Conservation (phyloP, 768 basidiomycete genomes). For the Hericium alpestre region DNA sequence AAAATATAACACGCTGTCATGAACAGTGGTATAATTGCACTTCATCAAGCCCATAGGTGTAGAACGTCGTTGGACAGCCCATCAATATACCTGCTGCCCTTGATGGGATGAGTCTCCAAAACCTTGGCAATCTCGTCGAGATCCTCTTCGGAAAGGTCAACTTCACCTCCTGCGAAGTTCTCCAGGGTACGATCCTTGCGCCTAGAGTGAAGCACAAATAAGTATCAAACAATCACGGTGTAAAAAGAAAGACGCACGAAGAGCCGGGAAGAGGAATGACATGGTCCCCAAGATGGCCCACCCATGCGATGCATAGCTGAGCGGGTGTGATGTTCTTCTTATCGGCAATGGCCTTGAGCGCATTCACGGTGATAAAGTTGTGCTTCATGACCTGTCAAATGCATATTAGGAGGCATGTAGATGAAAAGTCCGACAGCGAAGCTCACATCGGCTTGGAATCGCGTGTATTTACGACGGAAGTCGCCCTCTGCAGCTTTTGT, state of each 20-base stretch:
- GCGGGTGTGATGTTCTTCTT: constrained; percentile 32
- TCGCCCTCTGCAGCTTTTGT: constrained; percentile 22
- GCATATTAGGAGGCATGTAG: not conserved
- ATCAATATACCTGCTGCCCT: no score
- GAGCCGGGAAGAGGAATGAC: constrained; percentile 40
- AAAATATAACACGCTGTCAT: no score
- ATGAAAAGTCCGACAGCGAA: not conserved
- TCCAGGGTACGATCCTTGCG: constrained; percentile 31
- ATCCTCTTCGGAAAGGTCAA: constrained; percentile 26
- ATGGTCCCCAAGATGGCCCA: constrained; percentile 23
- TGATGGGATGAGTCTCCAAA: no score
- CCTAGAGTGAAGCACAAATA: constrained; percentile 12
- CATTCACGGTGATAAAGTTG: constrained; percentile 34
- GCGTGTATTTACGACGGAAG: constrained; percentile 21
- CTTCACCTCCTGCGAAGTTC: constrained; percentile 30
- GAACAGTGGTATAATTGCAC: no score
- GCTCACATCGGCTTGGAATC: constrained; percentile 28
- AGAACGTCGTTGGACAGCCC: no score
- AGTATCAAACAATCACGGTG: not conserved
- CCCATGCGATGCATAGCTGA: constrained; percentile 31
- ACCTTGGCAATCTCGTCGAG: constrained; percentile 23
- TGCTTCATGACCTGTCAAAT: constrained; percentile 27
- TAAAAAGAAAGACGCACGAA: constrained; percentile 20
- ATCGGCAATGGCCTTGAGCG: constrained; percentile 27
- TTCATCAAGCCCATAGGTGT: no score